These are phyloP conservation scores for Coprinopsis sp. DNA, from an alignment of 768 basidiomycete species.

Conservation along the genomic window DNA sequence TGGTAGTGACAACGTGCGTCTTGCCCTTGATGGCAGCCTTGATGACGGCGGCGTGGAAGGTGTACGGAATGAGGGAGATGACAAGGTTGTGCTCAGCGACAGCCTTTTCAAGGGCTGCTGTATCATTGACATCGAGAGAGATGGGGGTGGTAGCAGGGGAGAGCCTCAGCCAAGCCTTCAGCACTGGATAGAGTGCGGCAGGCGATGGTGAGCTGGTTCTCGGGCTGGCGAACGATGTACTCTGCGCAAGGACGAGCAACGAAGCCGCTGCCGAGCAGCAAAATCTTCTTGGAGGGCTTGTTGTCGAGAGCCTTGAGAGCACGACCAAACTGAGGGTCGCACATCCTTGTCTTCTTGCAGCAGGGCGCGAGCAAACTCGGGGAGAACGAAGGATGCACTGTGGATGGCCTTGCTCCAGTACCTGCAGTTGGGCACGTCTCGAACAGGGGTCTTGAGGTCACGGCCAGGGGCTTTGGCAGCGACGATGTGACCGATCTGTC, in stretches of 20 bases:
- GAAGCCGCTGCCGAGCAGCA: conserved; percentile 91
- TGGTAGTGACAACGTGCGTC: conserved; percentile 93
- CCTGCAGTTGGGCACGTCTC: conserved; percentile 62
- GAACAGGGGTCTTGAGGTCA: conserved; percentile 68
- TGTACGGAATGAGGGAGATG: conserved; percentile 96
- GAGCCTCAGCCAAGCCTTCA: conserved; percentile 57
- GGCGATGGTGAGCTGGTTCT: conserved; percentile 82
- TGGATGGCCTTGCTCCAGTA: conserved; percentile 89
- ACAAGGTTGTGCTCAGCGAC: conserved; percentile 88
- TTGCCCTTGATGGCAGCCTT: conserved; percentile 86
- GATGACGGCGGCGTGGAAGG: conserved; percentile 84
- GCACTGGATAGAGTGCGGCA: conserved; percentile 85
- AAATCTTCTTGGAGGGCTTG: conserved; percentile 59
- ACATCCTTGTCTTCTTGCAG: conserved; percentile 72
- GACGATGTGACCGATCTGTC: conserved; percentile 93
- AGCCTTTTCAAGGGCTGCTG: conserved; percentile 68
- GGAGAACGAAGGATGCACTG: conserved; percentile 78
- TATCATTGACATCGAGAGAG: conserved; percentile 75
- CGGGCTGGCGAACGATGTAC: conserved; percentile 78
- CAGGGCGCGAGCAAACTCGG: conserved; percentile 81
- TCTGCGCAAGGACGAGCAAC: conserved; percentile 97
- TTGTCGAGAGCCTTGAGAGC: conserved; percentile 39
- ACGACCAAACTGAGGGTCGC: conserved; percentile 71
- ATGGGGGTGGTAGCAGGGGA: conserved; percentile 69
- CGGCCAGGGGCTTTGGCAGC: conserved; percentile 73